These are phyloP conservation scores for Pontederia crassipes DNA, from an alignment of 176 grass and related monocot species.

Conservation along the genomic window DNA sequence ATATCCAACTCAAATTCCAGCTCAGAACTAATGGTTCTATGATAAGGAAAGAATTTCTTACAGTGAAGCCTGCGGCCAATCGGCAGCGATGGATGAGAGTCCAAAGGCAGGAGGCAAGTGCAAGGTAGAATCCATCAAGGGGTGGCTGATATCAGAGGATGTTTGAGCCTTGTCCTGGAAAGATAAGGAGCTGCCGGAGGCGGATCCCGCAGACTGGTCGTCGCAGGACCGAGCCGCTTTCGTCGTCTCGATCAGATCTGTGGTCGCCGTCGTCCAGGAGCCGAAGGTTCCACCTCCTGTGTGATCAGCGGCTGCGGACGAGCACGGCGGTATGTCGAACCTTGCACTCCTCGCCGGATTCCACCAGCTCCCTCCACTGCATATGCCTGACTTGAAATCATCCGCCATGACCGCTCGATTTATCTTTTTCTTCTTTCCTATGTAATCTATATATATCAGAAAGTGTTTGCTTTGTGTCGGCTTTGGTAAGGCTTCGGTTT, in stretches of 20 bases:
- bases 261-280: background rate
- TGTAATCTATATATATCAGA: too few species aligned
- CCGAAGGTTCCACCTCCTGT: background rate
- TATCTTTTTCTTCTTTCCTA: constrained; percentile 1
- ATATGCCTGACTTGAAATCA: constrained; percentile 26
- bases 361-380: constrained; percentile 28
- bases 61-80: constrained; percentile 27
- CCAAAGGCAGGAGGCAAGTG: constrained; percentile 21
- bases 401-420: constrained; percentile 17
- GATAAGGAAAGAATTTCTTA: background rate
- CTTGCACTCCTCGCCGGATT: constrained; percentile 15
- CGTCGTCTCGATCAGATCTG: too few species aligned
- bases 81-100: constrained; percentile 21
- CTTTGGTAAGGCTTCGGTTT: background rate
- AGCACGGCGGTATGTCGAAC: constrained; percentile 20
- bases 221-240: constrained; percentile 12
- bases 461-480: background rate
- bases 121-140: constrained; percentile 21
- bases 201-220: constrained; percentile 16
- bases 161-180: background rate
- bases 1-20: background rate
- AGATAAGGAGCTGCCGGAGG: constrained; percentile 10
- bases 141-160: constrained; percentile 2
- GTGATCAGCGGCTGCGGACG: constrained; percentile 13
- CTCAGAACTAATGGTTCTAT: background rate